Conservation (phyloP, 2,329 filamentous ascomycete species). For the Septoria linicola region DNA sequence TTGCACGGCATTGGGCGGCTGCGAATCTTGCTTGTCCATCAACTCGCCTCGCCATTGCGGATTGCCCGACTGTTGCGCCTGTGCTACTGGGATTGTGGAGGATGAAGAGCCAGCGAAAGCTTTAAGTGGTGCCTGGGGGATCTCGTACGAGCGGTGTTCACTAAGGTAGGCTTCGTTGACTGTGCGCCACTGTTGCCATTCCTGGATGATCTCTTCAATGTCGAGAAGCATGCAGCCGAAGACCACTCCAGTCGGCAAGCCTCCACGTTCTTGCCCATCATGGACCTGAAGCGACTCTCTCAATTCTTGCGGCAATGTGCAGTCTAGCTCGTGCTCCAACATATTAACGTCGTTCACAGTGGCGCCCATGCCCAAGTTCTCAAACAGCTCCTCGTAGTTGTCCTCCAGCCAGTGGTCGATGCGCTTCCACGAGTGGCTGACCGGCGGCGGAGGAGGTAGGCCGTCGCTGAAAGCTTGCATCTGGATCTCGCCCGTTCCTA, state of each 20-base stretch:
- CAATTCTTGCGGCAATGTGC: constrained; percentile 87
- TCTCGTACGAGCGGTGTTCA: constrained; percentile 50
- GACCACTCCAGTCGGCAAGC: constrained; percentile 84
- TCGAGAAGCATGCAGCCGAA: constrained; percentile 95
- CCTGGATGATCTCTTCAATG: constrained; percentile 96
- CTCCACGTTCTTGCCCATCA: constrained; percentile 95
- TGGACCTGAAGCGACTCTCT: constrained; percentile 87
- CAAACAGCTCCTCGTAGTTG: constrained; percentile 89
- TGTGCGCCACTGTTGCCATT: constrained; percentile 93
- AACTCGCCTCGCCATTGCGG: constrained; percentile 79
- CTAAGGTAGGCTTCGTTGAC: constrained; percentile 88
- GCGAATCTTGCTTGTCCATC: constrained; percentile 77
- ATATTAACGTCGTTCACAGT: constrained; percentile 96
- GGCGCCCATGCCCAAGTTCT: constrained; percentile 88
- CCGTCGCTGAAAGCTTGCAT: constrained; percentile 97
- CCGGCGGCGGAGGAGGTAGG: constrained; percentile 81
- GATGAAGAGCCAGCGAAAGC: constrained; percentile 65
- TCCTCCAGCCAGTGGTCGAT: constrained; percentile 94
- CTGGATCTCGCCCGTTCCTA: constrained; percentile 78
- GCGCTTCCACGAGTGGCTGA: constrained; percentile 85
- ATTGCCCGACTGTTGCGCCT: constrained; percentile 38
- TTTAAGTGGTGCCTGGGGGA: constrained; percentile 68
- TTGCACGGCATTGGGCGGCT: constrained; percentile 82
- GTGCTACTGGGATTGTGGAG: constrained; percentile 51
- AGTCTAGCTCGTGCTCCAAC: constrained; percentile 91